Evolutionary conservation across 345 rosid species (phyloP).

Genomic region (Eucalyptus regnans): DNA sequence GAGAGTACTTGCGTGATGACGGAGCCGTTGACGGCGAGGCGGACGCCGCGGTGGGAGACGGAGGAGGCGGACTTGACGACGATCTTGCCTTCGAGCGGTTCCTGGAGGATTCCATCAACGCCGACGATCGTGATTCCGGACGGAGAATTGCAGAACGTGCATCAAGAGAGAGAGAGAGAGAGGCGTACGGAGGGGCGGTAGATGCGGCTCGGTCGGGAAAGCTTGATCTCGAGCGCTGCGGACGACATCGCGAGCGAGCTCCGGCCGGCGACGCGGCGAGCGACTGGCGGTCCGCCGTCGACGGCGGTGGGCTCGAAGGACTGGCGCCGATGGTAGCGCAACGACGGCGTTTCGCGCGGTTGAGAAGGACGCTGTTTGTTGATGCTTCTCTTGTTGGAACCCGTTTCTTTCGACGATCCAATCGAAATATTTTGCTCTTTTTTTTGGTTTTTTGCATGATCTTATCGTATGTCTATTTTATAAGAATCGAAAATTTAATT

Average conservation of each 20-base stretch:
- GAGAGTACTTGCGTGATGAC: conserved; percentile 58
- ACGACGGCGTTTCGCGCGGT: neutral
- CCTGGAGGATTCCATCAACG: conserved; percentile 22
- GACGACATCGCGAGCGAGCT: neutral
- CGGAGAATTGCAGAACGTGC: neutral
- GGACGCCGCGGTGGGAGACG: conserved; percentile 62
- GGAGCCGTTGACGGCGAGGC: conserved; percentile 57
- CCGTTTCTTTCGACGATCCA: neutral
- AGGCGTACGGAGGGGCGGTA: conserved; percentile 51
- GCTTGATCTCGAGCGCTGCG: conserved; percentile 38
- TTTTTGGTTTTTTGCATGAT: neutral
- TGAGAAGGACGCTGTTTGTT: neutral
- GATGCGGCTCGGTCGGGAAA: conserved; percentile 57
- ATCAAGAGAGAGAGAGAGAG: neutral
- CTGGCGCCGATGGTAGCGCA: neutral
- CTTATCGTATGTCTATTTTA: neutral
- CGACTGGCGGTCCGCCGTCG: neutral
- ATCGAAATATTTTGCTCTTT: neutral
- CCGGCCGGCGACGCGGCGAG: neutral
- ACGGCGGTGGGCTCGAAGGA: neutral
- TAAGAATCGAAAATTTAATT: neutral
- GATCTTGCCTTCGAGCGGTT: conserved; percentile 57
- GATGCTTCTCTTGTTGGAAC: neutral
- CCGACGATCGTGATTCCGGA: neutral
- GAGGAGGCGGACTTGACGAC: conserved; percentile 57